Base-by-base conservation (phyloP, 345 rosid genomes). In the Isatis tinctoria region DNA sequence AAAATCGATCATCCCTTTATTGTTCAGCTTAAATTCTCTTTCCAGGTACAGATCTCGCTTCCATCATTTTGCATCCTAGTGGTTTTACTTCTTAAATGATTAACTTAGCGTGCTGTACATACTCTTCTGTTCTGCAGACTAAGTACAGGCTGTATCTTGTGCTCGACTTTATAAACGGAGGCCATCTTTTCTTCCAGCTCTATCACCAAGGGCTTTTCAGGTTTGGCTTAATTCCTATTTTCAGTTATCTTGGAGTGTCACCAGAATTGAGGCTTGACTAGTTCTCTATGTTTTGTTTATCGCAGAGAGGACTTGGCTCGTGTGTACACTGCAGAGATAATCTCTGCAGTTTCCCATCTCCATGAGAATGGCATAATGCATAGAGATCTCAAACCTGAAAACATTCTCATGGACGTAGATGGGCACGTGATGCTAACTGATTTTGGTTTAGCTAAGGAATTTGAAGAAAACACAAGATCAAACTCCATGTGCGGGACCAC, bases 331-430 rank as follows among this genome's bases (percentile, higher is more conserved):
- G 98, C 98, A 57, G 97, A 94, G 79, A 87, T 91, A 61, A 82
- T 88, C 74, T 94, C 93, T 76, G 97, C 97, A 1, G 95, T 94
- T 35, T 78, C 89, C 32, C 97, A 94, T 78, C 97, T 94, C 69
- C 98, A 94, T 76, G 86, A 85, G 81, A 91, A 94, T 72, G 97
- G 96, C 73, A 85, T 94, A 62, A 94, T 94, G 98, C 98, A 94
- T 75, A 87, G 98, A 72, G 98, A 94, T 83, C 93, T 94, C 33
- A 94, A 94, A 79, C 98, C 98, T 10, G 98, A 94, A 83, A 94
- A 94, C 78, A 85, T 94, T 70, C 87, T 94, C 43, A 58, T 94
- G 85, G 93, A 84, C 78, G 87, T 81, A 22, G 95, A 94, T 64
- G 98, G 97, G 74, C 97, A 94, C 67, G 97, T 94, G 88, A 82